Evolutionary conservation across 352 stramenopile genomes (phyloP), one percentile per base, ranked within the genome.

Genomic region (Pythium pectinolyticum): DNA sequence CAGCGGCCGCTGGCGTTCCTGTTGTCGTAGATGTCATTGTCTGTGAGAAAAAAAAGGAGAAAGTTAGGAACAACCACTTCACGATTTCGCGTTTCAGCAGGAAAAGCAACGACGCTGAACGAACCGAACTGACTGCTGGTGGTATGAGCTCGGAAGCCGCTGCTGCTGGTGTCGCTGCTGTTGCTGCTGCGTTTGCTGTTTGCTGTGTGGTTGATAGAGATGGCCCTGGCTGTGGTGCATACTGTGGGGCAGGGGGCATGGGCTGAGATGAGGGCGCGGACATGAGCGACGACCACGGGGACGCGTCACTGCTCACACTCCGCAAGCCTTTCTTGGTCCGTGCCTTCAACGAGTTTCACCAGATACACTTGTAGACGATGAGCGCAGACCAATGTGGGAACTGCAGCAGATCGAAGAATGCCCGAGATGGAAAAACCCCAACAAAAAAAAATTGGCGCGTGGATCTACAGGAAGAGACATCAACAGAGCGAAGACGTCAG

Each of bases 241-340:
- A 86, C 67, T 92, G 76, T 68, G 83, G 81, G 68, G 83, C 77
- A 65, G 83, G 69, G 62, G 80, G 76, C 80, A 92, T 89, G 55
- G 81, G 84, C 69, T 86, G 83, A 63, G 81, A 71, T 53, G 76
- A n/a, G n/a, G n/a, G 80, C 67, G 73, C 66, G 52, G 80, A 85
- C 80, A 88, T 88, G 67, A 73, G 73, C 76, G 35, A 57, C 20
- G 41, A 50, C 43, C 43, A 50, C 43, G 7, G 24, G 43, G 25
- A n/a, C 43, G 25, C 24, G 24, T 46, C 43, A 50, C 43, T 50
- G 12, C 43, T 50, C 25, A 50, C 43, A 50, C 24, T 50, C 25
- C 24, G 34, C 43, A 15, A 50, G 43, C 43, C 43, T 10, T 31
- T 11, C 43, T 10, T 31, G 2, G 47, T 28, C 25, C n/a, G 27